These are phyloP conservation scores for Ceratobasidium theobromae DNA, from an alignment of 1,284 basidiomycete genomes.

Conservation along the genomic window DNA sequence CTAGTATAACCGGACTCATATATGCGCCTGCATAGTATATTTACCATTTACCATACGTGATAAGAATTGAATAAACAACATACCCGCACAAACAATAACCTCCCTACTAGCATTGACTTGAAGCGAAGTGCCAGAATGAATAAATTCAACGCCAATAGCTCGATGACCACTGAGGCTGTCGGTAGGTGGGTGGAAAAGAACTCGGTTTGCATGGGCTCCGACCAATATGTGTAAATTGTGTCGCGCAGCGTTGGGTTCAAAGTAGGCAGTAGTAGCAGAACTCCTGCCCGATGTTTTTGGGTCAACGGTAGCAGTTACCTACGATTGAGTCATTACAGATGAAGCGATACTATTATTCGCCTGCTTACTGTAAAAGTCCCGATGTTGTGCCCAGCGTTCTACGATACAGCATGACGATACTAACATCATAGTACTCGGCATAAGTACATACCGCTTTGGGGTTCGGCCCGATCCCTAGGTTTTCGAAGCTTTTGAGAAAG, in stretches of 20 bases:
- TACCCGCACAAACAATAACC: constrained; percentile 33
- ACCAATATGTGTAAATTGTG: constrained; percentile 24
- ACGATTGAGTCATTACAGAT: background rate
- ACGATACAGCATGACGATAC: background rate
- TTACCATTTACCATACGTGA: background rate
- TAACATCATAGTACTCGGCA: background rate
- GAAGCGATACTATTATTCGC: background rate
- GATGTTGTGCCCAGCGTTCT: constrained; percentile 33
- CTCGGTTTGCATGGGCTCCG: constrained; percentile 20
- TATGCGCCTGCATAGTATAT: constrained; percentile 22
- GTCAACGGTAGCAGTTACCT: constrained; percentile 16
- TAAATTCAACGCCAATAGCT: constrained; percentile 33
- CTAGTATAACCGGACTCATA: constrained; percentile 32
- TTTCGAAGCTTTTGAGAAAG: constrained; percentile 35
- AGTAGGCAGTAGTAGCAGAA: constrained; percentile 32
- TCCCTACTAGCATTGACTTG: constrained; percentile 21
- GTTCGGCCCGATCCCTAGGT: constrained; percentile 34
- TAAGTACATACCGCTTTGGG: constrained; percentile 25
- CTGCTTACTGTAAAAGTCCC: constrained; percentile 34
- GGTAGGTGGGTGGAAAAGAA: background rate
- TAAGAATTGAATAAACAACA: background rate
- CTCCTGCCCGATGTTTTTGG: constrained; percentile 13
- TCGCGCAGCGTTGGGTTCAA: constrained; percentile 25
- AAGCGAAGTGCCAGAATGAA: background rate
- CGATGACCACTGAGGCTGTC: background rate